Percentiles rank a stretch among this genome's conserved stretches.
These are phyloP conservation scores for Beta macrorhiza DNA, from an alignment of 179 eudicot genomes.

Conservation along the genomic window DNA sequence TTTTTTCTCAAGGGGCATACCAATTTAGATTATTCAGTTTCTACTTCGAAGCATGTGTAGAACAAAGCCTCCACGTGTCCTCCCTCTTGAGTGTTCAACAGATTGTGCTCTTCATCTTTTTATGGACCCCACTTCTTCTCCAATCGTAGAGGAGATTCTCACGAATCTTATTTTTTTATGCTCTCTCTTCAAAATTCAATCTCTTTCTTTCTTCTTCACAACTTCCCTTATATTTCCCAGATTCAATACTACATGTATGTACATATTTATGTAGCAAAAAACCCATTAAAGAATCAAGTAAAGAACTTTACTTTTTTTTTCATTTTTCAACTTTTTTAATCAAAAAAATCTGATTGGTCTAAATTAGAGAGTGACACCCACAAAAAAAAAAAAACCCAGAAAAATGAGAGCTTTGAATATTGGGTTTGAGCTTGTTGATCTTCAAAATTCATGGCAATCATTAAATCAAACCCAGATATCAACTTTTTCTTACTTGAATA, in stretches of 20 bases:
- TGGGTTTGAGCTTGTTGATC: conserved; percentile 68
- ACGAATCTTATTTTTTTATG: conserved; percentile 29
- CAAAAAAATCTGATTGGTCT: no score
- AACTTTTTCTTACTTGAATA: conserved; percentile 44
- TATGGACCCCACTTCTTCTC: conserved; percentile 26
- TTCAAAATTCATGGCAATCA: conserved; percentile 62
- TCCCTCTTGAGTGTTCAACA: not conserved
- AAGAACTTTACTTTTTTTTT: not conserved
- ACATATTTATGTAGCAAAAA: not conserved
- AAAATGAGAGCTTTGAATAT: conserved; percentile 65
- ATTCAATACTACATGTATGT: no score
- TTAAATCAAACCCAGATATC: conserved; percentile 47
- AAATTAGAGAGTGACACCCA: no score
- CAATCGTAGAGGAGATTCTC: conserved; percentile 32
- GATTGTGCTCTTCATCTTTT: conserved; percentile 1
- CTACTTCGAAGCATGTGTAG: conserved; percentile 21
- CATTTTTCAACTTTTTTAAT: no score
- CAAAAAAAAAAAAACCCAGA: not conserved
- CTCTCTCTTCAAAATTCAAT: not conserved
- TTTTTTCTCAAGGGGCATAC: not conserved
- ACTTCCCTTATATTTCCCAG: not conserved
- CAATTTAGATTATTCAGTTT: conserved; percentile 8
- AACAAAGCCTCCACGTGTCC: conserved; percentile 27
- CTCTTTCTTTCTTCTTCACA: conserved; percentile 16
- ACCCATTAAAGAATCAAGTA: not conserved